phyloP scores from a whole-genome alignment of 495 filamentous ascomycete species.

The Penicillium angulare region DNA sequence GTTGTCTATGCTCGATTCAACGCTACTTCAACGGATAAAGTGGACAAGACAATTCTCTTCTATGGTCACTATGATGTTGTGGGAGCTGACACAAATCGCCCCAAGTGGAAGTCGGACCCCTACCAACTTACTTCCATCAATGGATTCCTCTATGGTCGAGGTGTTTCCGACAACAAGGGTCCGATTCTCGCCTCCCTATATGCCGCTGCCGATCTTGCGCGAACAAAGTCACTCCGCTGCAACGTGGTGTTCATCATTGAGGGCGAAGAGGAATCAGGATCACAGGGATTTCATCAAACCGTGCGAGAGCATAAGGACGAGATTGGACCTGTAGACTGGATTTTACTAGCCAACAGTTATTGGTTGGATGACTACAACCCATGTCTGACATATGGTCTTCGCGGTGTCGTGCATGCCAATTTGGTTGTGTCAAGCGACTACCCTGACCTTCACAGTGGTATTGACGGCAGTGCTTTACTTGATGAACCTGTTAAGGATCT shows the following conservation, averaged over 20 bases:
- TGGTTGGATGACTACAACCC: slow-evolving; percentile 96
- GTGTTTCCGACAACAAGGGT: slow-evolving; percentile 95
- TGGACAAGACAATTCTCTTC: slow-evolving; percentile 86
- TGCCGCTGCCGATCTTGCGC: slow-evolving; percentile 81
- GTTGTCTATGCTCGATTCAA: slow-evolving; percentile 86
- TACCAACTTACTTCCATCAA: slow-evolving; percentile 82
- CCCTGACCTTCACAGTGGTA: slow-evolving; percentile 91
- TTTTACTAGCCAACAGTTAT: slow-evolving; percentile 93
- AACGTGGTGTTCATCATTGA: slow-evolving; percentile 94
- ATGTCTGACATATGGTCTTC: slow-evolving; percentile 89
- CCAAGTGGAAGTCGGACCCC: slow-evolving; percentile 81
- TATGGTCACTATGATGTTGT: slow-evolving; percentile 99
- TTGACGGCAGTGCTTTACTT: slow-evolving; percentile 85
- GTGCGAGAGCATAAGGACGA: slow-evolving; percentile 74
- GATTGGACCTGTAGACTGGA: slow-evolving; percentile 89
- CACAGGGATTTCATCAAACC: slow-evolving; percentile 79
- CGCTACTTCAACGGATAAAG: slow-evolving; percentile 53
- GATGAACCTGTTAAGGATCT: slow-evolving; percentile 91
- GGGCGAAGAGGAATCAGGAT: slow-evolving; percentile 95
- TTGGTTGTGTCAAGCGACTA: slow-evolving; percentile 79
- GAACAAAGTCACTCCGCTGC: slow-evolving; percentile 72
- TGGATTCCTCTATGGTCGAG: slow-evolving; percentile 95
- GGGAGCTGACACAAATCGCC: slow-evolving; percentile 73
- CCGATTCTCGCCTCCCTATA: slow-evolving; percentile 91
- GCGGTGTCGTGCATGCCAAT: slow-evolving; percentile 94